Evolutionary conservation across 2,329 filamentous ascomycete species (phyloP).

Genomic region (Aspergillus sp.): DNA sequence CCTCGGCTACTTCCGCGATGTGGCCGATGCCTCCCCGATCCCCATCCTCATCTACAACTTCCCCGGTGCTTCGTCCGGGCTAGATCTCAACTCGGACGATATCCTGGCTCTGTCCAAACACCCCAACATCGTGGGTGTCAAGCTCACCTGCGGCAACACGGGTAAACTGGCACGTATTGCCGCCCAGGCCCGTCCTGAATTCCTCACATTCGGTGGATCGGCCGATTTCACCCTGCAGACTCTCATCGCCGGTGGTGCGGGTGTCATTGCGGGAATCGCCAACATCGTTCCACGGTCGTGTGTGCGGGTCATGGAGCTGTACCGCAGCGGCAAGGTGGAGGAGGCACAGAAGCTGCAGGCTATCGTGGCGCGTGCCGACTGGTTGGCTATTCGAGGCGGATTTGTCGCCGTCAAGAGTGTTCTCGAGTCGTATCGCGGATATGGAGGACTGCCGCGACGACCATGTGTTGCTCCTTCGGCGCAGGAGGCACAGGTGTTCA

Average conservation of each 20-base stretch:
- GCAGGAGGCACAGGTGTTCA: conserved; percentile 25
- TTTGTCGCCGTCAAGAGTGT: conserved; percentile 84
- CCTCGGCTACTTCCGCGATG: conserved; percentile 60
- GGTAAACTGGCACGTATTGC: conserved; percentile 65
- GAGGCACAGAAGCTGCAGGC: conserved; percentile 74
- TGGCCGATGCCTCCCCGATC: conserved; percentile 56
- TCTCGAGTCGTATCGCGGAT: conserved; percentile 75
- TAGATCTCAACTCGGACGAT: conserved; percentile 64
- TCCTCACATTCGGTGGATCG: conserved; percentile 84
- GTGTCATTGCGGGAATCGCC: conserved; percentile 80
- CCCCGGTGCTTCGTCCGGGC: conserved; percentile 61
- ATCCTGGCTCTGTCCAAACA: conserved; percentile 55
- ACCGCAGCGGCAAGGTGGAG: conserved; percentile 64
- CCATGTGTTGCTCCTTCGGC: conserved; percentile 52
- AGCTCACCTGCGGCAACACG: conserved; percentile 70
- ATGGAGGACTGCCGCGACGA: conserved; percentile 69
- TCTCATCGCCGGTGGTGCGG: conserved; percentile 70
- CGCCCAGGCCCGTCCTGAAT: conserved; percentile 46
- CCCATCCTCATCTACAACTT: conserved; percentile 71
- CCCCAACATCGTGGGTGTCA: conserved; percentile 64
- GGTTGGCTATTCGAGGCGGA: conserved; percentile 75
- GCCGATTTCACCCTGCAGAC: conserved; percentile 85
- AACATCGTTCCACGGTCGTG: conserved; percentile 83
- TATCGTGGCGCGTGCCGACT: conserved; percentile 72
- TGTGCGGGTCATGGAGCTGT: conserved; percentile 73